A percentile compares a stretch with the other conserved stretches of the same genome.
These are phyloP conservation scores for Podospora australis DNA, from an alignment of 495 filamentous ascomycete species.

Conservation along the genomic window DNA sequence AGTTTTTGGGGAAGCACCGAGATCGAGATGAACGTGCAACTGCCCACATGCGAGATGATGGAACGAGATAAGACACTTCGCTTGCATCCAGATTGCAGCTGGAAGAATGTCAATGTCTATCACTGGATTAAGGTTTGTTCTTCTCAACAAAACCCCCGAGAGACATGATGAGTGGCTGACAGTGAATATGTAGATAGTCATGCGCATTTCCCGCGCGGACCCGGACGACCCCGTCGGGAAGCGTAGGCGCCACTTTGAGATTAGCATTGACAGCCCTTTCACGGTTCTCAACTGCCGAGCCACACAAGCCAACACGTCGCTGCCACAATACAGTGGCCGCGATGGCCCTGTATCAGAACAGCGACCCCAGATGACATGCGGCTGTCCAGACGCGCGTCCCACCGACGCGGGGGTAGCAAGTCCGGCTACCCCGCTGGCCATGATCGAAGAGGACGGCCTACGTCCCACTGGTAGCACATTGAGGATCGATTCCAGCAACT, in stretches of 20 bases:
- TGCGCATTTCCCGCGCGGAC: slow-evolving; percentile 88
- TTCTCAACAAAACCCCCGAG: not conserved
- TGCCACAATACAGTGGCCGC: slow-evolving; percentile 75
- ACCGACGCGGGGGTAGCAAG: slow-evolving; percentile 32
- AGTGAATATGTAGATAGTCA: slow-evolving; percentile 64
- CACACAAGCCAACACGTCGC: slow-evolving; percentile 80
- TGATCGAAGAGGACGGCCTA: slow-evolving; percentile 21
- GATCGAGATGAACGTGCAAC: slow-evolving; percentile 93
- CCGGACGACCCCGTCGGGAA: slow-evolving; percentile 63
- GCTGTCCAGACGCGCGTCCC: slow-evolving; percentile 64
- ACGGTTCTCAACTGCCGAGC: slow-evolving; percentile 93
- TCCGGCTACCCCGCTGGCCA: slow-evolving; percentile 19
- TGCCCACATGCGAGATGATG: slow-evolving; percentile 89
- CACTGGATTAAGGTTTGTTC: slow-evolving; percentile 94
- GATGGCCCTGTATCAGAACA: slow-evolving; percentile 39
- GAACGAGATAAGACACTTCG: slow-evolving; percentile 66
- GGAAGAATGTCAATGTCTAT: slow-evolving; percentile 91
- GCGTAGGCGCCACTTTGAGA: slow-evolving; percentile 92
- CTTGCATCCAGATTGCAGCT: slow-evolving; percentile 91
- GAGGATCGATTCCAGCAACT: slow-evolving; percentile 18
- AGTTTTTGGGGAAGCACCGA: slow-evolving; percentile 78
- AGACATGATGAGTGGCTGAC: not conserved
- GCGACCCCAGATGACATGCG: slow-evolving; percentile 56
- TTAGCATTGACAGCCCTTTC: slow-evolving; percentile 96
- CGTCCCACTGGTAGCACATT: slow-evolving; percentile 9